A percentile compares a stretch with the other conserved stretches of the same genome.
These are phyloP conservation scores for Thielaviopsis euricoi DNA, from an alignment of 2,329 filamentous ascomycete species.

Conservation along the genomic window DNA sequence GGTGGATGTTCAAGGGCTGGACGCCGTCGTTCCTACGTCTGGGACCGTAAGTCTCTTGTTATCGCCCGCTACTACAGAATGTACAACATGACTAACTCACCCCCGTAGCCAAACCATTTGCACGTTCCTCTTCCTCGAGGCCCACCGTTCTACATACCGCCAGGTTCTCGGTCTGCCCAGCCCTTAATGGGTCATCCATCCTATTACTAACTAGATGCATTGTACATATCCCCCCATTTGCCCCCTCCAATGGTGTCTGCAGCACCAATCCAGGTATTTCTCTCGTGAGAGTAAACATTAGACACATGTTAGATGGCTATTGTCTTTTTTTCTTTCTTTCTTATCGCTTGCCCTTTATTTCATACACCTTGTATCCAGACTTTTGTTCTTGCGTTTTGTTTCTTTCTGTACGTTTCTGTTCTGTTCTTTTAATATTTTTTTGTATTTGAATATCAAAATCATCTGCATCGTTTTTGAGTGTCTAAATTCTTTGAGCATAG, in stretches of 20 bases:
- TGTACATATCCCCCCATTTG: slow-evolving; percentile 4
- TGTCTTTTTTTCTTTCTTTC: not conserved
- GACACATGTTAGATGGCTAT: not conserved
- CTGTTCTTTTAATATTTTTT: not conserved
- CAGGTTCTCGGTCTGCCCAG: slow-evolving; percentile 28
- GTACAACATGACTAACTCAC: not conserved
- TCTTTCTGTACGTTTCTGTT: too few species aligned
- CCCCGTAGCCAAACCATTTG: slow-evolving; percentile 58
- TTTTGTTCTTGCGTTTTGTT: too few species aligned
- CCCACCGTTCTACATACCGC: slow-evolving; percentile 66
- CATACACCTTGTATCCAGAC: too few species aligned
- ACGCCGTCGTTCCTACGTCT: slow-evolving; percentile 56
- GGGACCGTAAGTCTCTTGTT: slow-evolving; percentile 35
- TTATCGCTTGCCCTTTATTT: not conserved
- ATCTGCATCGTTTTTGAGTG: not conserved
- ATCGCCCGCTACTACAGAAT: not conserved
- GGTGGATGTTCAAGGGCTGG: slow-evolving; percentile 86
- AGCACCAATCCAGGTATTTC: too few species aligned
- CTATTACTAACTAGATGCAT: slow-evolving; percentile 3
- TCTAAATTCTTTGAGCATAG: not conserved
- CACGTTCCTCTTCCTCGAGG: slow-evolving; percentile 74
- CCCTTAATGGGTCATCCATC: slow-evolving; percentile 14
- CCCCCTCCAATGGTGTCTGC: not conserved
- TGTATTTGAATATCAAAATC: too few species aligned
- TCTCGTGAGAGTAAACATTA: too few species aligned